Percentiles rank a stretch among this genome's conserved stretches.
Conservation (phyloP, 2,329 filamentous ascomycete species). For the Aspergillus sp. region DNA sequence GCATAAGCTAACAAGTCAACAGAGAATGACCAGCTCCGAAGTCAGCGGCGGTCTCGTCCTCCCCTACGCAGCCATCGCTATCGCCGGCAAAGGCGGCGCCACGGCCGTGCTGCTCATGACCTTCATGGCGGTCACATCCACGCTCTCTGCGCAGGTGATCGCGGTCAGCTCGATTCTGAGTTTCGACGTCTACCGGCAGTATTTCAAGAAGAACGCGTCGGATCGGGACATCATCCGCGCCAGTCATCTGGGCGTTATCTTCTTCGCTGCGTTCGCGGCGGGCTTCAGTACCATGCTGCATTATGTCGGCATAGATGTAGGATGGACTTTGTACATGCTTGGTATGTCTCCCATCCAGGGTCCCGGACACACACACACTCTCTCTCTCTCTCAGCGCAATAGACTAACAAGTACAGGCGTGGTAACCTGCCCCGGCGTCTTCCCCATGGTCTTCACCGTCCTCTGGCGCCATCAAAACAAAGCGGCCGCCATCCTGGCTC, state of each 20-base stretch:
- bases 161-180: conserved; percentile 48
- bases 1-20: background rate
- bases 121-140: conserved; percentile 41
- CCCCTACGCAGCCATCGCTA: conserved; percentile 31
- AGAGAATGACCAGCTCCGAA: conserved; percentile 32
- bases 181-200: conserved; percentile 48
- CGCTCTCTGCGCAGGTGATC: conserved; percentile 46
- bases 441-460: conserved; percentile 47
- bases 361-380: no score
- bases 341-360: conserved; percentile 14
- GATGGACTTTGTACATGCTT: conserved; percentile 50
- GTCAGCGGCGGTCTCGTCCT: conserved; percentile 31
- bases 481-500: conserved; percentile 43
- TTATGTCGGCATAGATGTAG: conserved; percentile 47
- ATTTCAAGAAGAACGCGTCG: conserved; percentile 40
- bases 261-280: conserved; percentile 45
- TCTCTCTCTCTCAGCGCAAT: background rate
- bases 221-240: conserved; percentile 45
- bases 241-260: conserved; percentile 47
- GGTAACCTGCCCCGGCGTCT: conserved; percentile 46
- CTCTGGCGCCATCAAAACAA: conserved; percentile 46
- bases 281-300: conserved; percentile 47
- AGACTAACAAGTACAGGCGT: conserved; percentile 28
- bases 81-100: conserved; percentile 34
- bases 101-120: conserved; percentile 30